Percentiles rank a stretch among this genome's conserved stretches.
Evolutionary conservation across 1,284 basidiomycete genomes (phyloP).

Genomic region (Rhodotorula sp.): DNA sequence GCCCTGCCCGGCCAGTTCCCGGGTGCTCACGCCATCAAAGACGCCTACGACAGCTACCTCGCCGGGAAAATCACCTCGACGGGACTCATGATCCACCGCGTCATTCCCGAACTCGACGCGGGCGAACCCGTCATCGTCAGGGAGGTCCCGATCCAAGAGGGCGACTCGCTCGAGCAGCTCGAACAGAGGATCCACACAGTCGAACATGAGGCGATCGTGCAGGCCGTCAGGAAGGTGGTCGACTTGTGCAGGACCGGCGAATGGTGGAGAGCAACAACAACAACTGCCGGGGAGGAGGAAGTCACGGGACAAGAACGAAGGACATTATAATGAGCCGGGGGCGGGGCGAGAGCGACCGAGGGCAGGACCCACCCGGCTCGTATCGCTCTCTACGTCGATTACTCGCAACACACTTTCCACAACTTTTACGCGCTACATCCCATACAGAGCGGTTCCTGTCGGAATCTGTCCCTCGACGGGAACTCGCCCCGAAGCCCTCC

Average conservation of each 20-base stretch:
- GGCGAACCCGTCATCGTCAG: slow-evolving; percentile 82
- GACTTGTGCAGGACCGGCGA: slow-evolving; percentile 7
- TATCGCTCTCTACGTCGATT: too few species aligned
- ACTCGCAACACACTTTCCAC: too few species aligned
- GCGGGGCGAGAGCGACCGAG: too few species aligned
- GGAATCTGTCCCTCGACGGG: too few species aligned
- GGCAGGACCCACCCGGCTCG: too few species aligned
- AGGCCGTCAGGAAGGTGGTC: slow-evolving; percentile 53
- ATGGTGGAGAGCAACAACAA: slow-evolving; percentile 26
- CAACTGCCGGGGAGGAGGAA: neutral
- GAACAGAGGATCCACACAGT: slow-evolving; percentile 74
- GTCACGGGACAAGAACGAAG: neutral
- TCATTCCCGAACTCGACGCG: slow-evolving; percentile 88
- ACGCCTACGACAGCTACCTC: slow-evolving; percentile 81
- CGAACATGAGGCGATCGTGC: slow-evolving; percentile 90
- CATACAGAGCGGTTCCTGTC: too few species aligned
- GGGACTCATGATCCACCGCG: slow-evolving; percentile 92
- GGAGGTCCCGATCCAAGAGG: slow-evolving; percentile 68
- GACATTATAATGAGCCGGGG: neutral
- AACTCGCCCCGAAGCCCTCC: too few species aligned
- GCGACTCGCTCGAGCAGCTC: slow-evolving; percentile 70
- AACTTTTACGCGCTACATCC: too few species aligned
- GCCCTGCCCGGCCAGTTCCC: slow-evolving; percentile 85
- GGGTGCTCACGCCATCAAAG: slow-evolving; percentile 82
- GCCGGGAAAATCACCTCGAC: slow-evolving; percentile 57